Evolutionary conservation across 2,329 filamentous ascomycete species (phyloP).

Genomic region (Magnaporthiopsis poae): DNA sequence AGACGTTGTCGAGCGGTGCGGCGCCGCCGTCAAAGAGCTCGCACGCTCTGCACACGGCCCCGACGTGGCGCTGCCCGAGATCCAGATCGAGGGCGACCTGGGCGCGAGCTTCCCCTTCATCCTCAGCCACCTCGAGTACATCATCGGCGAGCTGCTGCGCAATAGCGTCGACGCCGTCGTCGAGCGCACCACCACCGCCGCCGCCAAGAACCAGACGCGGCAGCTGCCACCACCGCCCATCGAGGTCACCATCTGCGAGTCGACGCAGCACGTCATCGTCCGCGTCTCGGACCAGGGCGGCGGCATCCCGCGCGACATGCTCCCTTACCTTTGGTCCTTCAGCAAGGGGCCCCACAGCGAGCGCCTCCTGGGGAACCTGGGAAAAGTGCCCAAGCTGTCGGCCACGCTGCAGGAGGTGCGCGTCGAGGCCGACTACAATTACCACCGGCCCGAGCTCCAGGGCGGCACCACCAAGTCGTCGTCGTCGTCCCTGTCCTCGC

Average conservation of each 20-base stretch:
- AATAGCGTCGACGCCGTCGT: slow-evolving; percentile 91
- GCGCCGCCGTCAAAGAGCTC: slow-evolving; percentile 63
- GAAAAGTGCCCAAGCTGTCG: slow-evolving; percentile 78
- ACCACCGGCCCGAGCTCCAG: slow-evolving; percentile 14
- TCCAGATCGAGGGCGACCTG: slow-evolving; percentile 74
- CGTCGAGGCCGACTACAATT: slow-evolving; percentile 26
- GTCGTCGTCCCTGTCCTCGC: slow-evolving; percentile 59
- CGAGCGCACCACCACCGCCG: slow-evolving; percentile 52
- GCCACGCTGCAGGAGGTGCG: slow-evolving; percentile 84
- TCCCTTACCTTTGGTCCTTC: slow-evolving; percentile 93
- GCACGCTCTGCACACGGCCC: slow-evolving; percentile 66
- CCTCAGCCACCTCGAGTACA: slow-evolving; percentile 90
- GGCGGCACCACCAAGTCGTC: background rate
- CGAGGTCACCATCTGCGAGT: slow-evolving; percentile 88
- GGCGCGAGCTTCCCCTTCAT: slow-evolving; percentile 94
- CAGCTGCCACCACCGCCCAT: slow-evolving; percentile 59
- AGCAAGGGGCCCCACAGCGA: slow-evolving; percentile 78
- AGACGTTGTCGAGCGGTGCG: slow-evolving; percentile 79
- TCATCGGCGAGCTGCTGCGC: slow-evolving; percentile 84
- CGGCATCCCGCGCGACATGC: slow-evolving; percentile 72
- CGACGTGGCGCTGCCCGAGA: slow-evolving; percentile 63
- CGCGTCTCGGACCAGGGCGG: slow-evolving; percentile 91
- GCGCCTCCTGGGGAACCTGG: slow-evolving; percentile 72
- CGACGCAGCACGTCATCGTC: slow-evolving; percentile 89
- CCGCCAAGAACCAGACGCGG: slow-evolving; percentile 22